These are phyloP conservation scores for Suhomyces wounanorum DNA, from an alignment of 1,139 yeast species.

Conservation along the genomic window DNA sequence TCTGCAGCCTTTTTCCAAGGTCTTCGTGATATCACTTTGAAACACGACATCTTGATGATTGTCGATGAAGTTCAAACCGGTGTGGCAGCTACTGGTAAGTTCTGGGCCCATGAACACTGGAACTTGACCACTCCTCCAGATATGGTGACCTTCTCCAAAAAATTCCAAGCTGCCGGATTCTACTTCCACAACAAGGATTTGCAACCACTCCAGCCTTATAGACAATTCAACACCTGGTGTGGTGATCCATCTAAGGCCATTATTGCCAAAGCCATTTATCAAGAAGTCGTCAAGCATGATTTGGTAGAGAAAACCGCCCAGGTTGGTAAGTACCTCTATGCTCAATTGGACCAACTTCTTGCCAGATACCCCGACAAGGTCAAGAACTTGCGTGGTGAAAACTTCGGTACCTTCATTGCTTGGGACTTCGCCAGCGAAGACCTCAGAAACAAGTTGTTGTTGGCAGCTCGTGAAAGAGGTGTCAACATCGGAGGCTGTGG, in stretches of 20 bases:
- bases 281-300: slow-evolving; percentile 55
- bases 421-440: slow-evolving; percentile 58
- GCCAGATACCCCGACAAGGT: slow-evolving; percentile 47
- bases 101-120: slow-evolving; percentile 78
- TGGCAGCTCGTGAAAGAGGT: slow-evolving; percentile 54
- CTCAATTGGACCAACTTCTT: slow-evolving; percentile 45
- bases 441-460: slow-evolving; percentile 53
- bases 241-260: slow-evolving; percentile 76
- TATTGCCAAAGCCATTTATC: slow-evolving; percentile 62
- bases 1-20: slow-evolving; percentile 63
- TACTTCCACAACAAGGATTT: slow-evolving; percentile 65
- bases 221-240: slow-evolving; percentile 86
- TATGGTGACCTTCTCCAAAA: slow-evolving; percentile 73
- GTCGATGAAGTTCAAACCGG: slow-evolving; percentile 79
- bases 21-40: slow-evolving; percentile 60
- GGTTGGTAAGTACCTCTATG: slow-evolving; percentile 62
- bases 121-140: slow-evolving; percentile 66
- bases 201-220: slow-evolving; percentile 63
- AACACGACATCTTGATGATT: slow-evolving; percentile 60
- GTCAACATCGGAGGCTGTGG: slow-evolving; percentile 78
- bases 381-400: slow-evolving; percentile 63
- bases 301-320: slow-evolving; percentile 53
- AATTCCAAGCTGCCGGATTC: slow-evolving; percentile 80
- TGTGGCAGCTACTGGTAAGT: slow-evolving; percentile 69
- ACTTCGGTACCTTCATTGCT: slow-evolving; percentile 74